Percentiles rank a stretch among this genome's conserved stretches.
These are phyloP conservation scores for Chaetomiaceae sp. DNA, from an alignment of 2,329 filamentous ascomycete genomes.

Conservation along the genomic window DNA sequence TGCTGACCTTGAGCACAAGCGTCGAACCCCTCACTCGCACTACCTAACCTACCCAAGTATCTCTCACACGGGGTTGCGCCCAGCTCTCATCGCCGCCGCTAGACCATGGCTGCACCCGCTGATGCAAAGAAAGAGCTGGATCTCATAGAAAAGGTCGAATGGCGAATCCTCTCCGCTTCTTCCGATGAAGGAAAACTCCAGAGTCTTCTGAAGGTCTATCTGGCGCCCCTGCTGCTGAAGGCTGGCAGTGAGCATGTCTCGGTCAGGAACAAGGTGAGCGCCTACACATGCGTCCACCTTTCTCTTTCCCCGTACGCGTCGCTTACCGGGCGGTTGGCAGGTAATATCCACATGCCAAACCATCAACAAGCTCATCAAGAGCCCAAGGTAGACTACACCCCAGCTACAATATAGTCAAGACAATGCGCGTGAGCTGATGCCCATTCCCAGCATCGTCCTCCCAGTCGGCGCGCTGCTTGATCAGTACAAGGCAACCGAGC, in stretches of 20 bases:
- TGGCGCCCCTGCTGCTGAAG: slow-evolving; percentile 80
- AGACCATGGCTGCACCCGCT: slow-evolving; percentile 35
- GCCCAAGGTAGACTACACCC: slow-evolving; percentile 40
- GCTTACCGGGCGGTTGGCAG: slow-evolving; percentile 28
- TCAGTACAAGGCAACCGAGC: slow-evolving; percentile 79
- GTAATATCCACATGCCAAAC: slow-evolving; percentile 46
- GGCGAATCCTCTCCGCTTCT: slow-evolving; percentile 72
- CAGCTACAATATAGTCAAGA: neutral
- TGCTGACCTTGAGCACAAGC: too few species aligned
- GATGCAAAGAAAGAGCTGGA: slow-evolving; percentile 69
- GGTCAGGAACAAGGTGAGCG: slow-evolving; percentile 67
- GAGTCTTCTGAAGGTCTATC: slow-evolving; percentile 69
- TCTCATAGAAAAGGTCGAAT: slow-evolving; percentile 79
- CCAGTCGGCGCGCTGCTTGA: slow-evolving; percentile 80
- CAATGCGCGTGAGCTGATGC: slow-evolving; percentile 1
- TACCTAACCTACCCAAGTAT: too few species aligned
- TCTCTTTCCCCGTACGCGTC: too few species aligned
- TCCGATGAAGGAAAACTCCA: slow-evolving; percentile 82
- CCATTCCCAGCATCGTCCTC: slow-evolving; percentile 58
- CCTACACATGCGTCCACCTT: too few species aligned
- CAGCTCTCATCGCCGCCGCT: neutral
- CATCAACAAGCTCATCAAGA: slow-evolving; percentile 52
- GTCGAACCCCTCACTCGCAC: neutral
- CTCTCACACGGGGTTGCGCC: too few species aligned
- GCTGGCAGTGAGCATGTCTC: slow-evolving; percentile 73